Conservation (phyloP, 1,284 basidiomycete genomes). For the Cryptococcus sp. region DNA sequence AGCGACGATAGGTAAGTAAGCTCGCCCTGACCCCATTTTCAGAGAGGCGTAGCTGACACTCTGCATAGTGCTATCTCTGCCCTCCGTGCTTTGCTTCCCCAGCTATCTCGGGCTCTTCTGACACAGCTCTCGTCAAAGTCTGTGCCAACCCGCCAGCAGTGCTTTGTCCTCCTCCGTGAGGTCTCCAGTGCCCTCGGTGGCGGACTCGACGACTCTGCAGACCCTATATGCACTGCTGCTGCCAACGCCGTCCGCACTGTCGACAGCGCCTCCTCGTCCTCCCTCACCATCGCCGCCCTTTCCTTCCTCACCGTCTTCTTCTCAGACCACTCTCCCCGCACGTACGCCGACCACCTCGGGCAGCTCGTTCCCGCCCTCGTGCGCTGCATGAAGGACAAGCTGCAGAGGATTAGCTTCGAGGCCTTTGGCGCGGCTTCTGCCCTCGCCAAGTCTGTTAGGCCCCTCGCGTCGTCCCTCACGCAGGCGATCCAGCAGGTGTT, state of each 20-base stretch:
- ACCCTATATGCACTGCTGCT: constrained; percentile 52
- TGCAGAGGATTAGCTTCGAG: constrained; percentile 60
- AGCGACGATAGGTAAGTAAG: constrained; percentile 66
- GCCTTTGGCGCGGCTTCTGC: constrained; percentile 61
- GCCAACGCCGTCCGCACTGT: constrained; percentile 49
- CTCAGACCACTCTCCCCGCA: constrained; percentile 66
- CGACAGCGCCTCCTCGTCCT: constrained; percentile 64
- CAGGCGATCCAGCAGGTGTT: constrained; percentile 68
- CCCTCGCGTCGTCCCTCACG: constrained; percentile 33
- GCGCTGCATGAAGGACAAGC: constrained; percentile 59
- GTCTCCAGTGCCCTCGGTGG: constrained; percentile 78
- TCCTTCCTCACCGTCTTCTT: constrained; percentile 84
- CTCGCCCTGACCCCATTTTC: too few relatives aligned
- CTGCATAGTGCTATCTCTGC: constrained; percentile 12
- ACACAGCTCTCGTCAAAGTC: constrained; percentile 84
- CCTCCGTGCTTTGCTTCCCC: constrained; percentile 68
- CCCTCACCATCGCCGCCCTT: constrained; percentile 73
- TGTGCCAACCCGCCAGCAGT: constrained; percentile 75
- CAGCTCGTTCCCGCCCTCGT: constrained; percentile 69
- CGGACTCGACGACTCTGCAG: constrained; percentile 68
- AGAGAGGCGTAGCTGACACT: not conserved
- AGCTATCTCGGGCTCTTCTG: constrained; percentile 74
- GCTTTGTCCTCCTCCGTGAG: constrained; percentile 72
- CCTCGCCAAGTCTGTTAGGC: constrained; percentile 51
- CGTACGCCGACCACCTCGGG: constrained; percentile 62